Evolutionary conservation across 306 rosid species (phyloP).

Genomic region (Medicago arabica): DNA sequence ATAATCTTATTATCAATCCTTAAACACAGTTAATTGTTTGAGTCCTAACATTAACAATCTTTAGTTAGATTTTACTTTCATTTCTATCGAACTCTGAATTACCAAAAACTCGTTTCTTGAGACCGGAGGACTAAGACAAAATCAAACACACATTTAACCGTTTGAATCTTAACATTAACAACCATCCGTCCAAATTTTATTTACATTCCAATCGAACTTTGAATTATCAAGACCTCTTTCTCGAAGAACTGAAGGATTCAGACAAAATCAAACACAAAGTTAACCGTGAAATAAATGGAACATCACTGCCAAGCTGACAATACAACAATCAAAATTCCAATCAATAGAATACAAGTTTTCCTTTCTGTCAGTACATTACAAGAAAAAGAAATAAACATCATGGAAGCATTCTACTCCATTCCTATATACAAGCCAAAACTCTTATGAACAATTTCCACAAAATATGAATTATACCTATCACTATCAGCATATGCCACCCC

Average conservation of each 20-base stretch:
- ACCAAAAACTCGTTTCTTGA: too few relatives aligned
- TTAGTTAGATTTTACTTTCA: too few relatives aligned
- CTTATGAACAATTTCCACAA: slow-evolving; percentile 45
- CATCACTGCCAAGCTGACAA: not conserved
- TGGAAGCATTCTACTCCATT: slow-evolving; percentile 22
- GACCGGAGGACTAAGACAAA: too few relatives aligned
- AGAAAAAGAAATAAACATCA: slow-evolving; percentile 25
- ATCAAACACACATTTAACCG: too few relatives aligned
- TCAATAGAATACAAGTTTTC: slow-evolving; percentile 32
- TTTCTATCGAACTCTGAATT: too few relatives aligned
- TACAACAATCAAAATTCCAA: slow-evolving; percentile 32
- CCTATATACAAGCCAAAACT: slow-evolving; percentile 47
- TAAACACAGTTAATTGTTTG: not conserved
- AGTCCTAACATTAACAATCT: too few relatives aligned
- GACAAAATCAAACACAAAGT: not conserved
- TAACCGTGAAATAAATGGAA: not conserved
- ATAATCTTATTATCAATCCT: not conserved
- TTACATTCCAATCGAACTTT: too few relatives aligned
- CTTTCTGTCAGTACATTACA: not conserved
- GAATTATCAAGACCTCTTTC: too few relatives aligned
- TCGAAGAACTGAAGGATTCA: too few relatives aligned
- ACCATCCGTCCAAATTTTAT: too few relatives aligned
- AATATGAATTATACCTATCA: slow-evolving; percentile 38
- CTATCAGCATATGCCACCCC: slow-evolving; percentile 35
- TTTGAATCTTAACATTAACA: too few relatives aligned